Percentiles rank a stretch among this genome's conserved stretches.
Conservation (phyloP, 352 stramenopile genomes). For the Phytophthora kernoviae region DNA sequence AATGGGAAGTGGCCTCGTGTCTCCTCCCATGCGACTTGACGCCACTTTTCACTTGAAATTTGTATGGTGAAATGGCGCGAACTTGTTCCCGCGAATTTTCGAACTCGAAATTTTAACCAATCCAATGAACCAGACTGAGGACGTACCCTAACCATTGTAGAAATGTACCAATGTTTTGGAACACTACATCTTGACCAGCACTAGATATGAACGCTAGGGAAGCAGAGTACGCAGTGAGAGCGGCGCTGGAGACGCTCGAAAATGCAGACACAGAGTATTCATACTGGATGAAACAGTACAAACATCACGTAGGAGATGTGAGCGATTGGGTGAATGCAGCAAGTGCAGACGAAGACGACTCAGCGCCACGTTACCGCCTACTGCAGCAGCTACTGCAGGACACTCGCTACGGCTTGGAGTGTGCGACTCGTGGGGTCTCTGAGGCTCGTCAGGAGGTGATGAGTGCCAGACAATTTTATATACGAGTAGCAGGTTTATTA, state of each 20-base stretch:
- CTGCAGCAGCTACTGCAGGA: conserved; percentile 26
- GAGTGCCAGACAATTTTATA: conserved; percentile 19
- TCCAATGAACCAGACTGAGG: conserved; percentile 9
- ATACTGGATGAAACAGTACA: conserved; percentile 33
- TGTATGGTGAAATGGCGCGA: neutral
- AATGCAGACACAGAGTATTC: conserved; percentile 7
- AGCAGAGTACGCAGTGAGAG: neutral
- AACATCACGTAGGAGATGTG: conserved; percentile 2
- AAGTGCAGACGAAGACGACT: conserved; percentile 1
- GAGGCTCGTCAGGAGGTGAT: conserved; percentile 24
- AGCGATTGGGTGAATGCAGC: conserved; percentile 4
- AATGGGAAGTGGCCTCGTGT: conserved; percentile 29
- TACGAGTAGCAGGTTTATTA: neutral
- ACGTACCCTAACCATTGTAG: neutral
- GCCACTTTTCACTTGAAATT: neutral
- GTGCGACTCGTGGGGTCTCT: conserved; percentile 4
- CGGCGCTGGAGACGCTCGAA: conserved; percentile 5
- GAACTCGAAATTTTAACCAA: neutral
- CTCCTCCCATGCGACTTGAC: neutral
- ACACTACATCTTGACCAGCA: too few species aligned
- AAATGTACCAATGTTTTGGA: neutral
- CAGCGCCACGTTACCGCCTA: conserved; percentile 9
- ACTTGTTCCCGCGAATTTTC: neutral
- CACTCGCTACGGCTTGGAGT: conserved; percentile 27
- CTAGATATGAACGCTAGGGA: neutral